These are phyloP conservation scores for Colletotrichum lupini DNA, from an alignment of 2,329 filamentous ascomycete genomes.

Conservation along the genomic window DNA sequence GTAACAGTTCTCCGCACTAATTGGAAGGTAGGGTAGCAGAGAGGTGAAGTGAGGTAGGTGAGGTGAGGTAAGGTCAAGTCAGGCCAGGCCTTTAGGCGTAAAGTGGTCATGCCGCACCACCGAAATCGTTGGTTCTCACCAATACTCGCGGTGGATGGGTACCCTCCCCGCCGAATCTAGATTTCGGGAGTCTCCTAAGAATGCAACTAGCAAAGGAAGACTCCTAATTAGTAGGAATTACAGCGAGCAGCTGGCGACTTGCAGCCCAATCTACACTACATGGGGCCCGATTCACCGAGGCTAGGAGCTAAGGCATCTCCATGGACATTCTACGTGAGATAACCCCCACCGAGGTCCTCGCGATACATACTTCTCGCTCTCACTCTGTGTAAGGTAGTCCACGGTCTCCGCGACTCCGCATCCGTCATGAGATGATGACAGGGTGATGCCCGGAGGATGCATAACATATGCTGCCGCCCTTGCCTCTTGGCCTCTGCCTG, in stretches of 20 bases:
- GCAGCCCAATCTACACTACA: slow-evolving; percentile 41
- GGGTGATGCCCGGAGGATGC: slow-evolving; percentile 7
- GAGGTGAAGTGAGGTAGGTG: neutral
- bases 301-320: neutral
- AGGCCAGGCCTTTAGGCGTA: slow-evolving; percentile 26
- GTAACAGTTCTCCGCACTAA: neutral
- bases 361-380: neutral
- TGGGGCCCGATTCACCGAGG: neutral
- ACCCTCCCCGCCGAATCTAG: neutral
- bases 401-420: neutral
- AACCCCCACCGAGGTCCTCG: neutral
- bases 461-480: slow-evolving; percentile 10
- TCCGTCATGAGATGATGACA: neutral
- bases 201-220: slow-evolving; percentile 15
- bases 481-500: neutral
- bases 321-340: neutral
- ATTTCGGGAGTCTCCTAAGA: slow-evolving; percentile 3
- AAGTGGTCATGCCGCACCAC: slow-evolving; percentile 8
- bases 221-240: slow-evolving; percentile 39
- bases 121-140: neutral
- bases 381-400: neutral
- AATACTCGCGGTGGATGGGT: neutral
- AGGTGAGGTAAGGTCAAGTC: slow-evolving; percentile 22
- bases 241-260: slow-evolving; percentile 43
- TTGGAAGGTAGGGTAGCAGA: neutral